Conservation (phyloP, 306 rosid genomes). For the Fragaria iinumae region DNA sequence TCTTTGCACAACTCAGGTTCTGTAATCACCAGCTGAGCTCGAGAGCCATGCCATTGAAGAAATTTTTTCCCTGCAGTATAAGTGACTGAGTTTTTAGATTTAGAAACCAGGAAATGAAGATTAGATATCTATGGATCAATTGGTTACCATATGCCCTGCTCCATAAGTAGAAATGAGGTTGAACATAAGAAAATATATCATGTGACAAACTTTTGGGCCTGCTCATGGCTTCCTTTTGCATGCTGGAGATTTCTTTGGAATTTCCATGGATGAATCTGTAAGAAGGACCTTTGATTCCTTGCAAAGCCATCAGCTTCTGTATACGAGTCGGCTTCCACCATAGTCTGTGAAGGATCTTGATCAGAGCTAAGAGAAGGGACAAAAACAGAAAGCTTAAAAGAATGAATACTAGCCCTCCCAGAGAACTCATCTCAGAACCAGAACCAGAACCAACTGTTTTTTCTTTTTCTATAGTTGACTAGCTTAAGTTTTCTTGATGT, state of each 20-base stretch:
- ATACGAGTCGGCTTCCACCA: slow-evolving; percentile 38
- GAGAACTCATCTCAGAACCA: slow-evolving; percentile 7
- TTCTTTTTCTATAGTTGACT: neutral
- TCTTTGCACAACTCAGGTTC: slow-evolving; percentile 36
- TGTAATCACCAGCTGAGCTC: slow-evolving; percentile 23
- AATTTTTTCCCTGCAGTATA: slow-evolving; percentile 25
- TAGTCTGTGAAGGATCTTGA: slow-evolving; percentile 14
- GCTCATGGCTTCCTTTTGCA: slow-evolving; percentile 15
- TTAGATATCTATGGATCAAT: neutral
- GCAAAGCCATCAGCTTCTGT: slow-evolving; percentile 10
- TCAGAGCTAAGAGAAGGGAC: slow-evolving; percentile 1
- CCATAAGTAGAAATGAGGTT: slow-evolving; percentile 29
- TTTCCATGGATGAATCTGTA: slow-evolving; percentile 27
- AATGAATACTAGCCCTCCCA: neutral
- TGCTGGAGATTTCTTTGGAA: slow-evolving; percentile 17
- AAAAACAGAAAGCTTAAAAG: neutral
- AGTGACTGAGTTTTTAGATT: neutral
- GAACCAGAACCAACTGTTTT: neutral
- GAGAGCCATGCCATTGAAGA: slow-evolving; percentile 31
- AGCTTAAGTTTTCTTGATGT: neutral
- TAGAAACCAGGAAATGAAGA: neutral
- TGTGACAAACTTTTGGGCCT: slow-evolving; percentile 14
- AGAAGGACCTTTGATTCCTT: slow-evolving; percentile 31
- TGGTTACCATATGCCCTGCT: neutral
- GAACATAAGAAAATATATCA: slow-evolving; percentile 14